Base-by-base conservation (phyloP, 2,329 filamentous ascomycete genomes). In the Alternaria conjuncta region DNA sequence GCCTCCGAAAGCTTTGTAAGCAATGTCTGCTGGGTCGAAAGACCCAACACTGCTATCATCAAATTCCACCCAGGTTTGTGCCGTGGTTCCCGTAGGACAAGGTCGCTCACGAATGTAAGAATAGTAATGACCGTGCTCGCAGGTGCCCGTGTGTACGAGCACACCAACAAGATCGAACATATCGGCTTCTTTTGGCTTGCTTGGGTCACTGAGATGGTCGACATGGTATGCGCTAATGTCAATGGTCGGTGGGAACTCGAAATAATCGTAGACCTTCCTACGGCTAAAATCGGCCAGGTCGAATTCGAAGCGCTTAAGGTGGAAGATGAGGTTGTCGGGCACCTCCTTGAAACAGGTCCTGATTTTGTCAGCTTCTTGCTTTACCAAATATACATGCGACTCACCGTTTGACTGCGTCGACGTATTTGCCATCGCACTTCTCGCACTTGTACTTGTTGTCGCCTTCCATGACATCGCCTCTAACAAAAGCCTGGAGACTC, bases 361-460 rank as follows among this genome's bases (percentile, higher is more conserved):
- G 46, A 11, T 7, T 47, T 20, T 13, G 45, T 77, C 58, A 74
- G 71, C 51, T 55, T 49, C 50, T 41, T 28, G 47, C 32, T 18
- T 9, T 25, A n/a, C 18, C 15, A 11, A 36, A 44, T 49, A 30
- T 5, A 43, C 11, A 18, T 13, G 5, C 12, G 13, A 71, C 77
- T 71, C 80, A 90, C 88, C 91, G 88, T 80, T 97, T 97, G 69
- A 98, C 93, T 20, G 96, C 96, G 79, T 97, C 92, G 15, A 99
- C 96, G 72, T 84, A 79, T 47, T 96, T 92, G 11, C 88, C 88
- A 65, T 93, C 92, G 77, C 96, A 99, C 5, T 89, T 91, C 28
- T 94, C 94, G 81, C 96, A 99, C 69, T 96, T 97, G 84, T 98
- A 99, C 82, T 97, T 97, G 83, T 99, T 98, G 73, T 97, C 94